Conservation (phyloP, 1,284 basidiomycete genomes). For the Cerrena zonata region DNA sequence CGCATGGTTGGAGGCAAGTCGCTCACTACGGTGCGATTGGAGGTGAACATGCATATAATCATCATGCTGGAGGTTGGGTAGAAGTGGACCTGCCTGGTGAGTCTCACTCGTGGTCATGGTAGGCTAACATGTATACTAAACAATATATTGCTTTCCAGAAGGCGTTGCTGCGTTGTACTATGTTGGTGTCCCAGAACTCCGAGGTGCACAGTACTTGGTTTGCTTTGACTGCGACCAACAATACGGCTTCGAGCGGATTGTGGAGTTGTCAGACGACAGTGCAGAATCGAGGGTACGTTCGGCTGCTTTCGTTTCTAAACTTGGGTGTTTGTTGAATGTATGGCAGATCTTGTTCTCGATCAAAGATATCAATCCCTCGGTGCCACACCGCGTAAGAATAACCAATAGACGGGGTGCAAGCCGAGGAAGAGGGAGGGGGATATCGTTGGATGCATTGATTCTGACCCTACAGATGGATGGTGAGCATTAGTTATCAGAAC, state of each 20-base stretch:
- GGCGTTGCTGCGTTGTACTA: constrained; percentile 19
- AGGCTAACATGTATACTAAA: no score
- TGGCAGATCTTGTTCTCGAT: not conserved
- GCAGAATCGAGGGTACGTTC: not conserved
- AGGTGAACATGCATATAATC: constrained; percentile 14
- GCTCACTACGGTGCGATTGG: constrained; percentile 6
- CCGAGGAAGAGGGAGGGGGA: not conserved
- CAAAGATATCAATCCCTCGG: not conserved
- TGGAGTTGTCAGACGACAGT: not conserved
- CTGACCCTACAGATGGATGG: not conserved
- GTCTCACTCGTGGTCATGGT: not conserved
- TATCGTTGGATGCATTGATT: not conserved
- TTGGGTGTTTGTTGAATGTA: no score
- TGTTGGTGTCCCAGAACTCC: constrained; percentile 11
- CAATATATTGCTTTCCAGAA: constrained; percentile 7
- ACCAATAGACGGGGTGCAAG: not conserved
- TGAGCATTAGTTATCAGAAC: no score
- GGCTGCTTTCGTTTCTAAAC: not conserved
- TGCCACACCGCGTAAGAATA: not conserved
- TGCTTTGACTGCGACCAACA: not conserved
- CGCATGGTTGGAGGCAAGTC: constrained; percentile 17
- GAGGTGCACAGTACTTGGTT: not conserved
- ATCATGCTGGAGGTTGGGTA: not conserved
- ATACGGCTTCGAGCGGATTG: not conserved
- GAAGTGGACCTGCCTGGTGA: not conserved